These are phyloP conservation scores for Hypoxylon sp. DNA, from an alignment of 2,329 filamentous ascomycete genomes.

Conservation along the genomic window DNA sequence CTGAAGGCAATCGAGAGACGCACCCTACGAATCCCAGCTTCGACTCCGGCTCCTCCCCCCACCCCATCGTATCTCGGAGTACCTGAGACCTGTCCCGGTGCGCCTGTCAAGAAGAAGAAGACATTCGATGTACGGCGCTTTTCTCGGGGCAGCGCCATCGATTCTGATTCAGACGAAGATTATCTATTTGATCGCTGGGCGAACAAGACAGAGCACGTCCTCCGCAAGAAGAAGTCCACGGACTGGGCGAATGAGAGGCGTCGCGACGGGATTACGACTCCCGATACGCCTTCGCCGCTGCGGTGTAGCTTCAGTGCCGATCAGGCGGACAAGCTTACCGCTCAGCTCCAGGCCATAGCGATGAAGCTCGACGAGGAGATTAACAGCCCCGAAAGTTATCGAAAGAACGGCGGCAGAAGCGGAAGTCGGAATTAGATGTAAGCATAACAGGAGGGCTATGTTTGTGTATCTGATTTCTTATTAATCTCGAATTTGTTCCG, in stretches of 20 bases:
- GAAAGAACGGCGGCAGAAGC: no score
- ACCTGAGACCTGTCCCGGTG: slow-evolving; percentile 6
- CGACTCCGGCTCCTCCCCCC: neutral
- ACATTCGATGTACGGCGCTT: neutral
- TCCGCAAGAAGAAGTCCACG: neutral
- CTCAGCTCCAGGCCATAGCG: neutral
- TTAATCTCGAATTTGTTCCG: neutral
- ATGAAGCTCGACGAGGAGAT: neutral
- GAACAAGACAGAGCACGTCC: slow-evolving; percentile 1
- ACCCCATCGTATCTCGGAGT: neutral
- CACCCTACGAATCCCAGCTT: neutral
- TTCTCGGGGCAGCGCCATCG: neutral
- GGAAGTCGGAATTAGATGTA: no score
- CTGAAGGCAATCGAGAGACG: no score
- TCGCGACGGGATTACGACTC: slow-evolving; percentile 6
- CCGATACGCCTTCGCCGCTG: slow-evolving; percentile 21
- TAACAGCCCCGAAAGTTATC: neutral
- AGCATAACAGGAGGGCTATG: no score
- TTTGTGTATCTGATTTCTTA: neutral
- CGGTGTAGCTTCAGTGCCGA: slow-evolving; percentile 31
- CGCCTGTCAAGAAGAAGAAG: slow-evolving; percentile 16
- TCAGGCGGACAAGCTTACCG: slow-evolving; percentile 21
- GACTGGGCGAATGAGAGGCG: slow-evolving; percentile 16
- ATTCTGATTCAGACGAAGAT: slow-evolving; percentile 18
- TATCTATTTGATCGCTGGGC: slow-evolving; percentile 29